A percentile compares a stretch with the other conserved stretches of the same genome.
Conservation (phyloP, 495 filamentous ascomycete species). For the Trichoderma parareesei region DNA sequence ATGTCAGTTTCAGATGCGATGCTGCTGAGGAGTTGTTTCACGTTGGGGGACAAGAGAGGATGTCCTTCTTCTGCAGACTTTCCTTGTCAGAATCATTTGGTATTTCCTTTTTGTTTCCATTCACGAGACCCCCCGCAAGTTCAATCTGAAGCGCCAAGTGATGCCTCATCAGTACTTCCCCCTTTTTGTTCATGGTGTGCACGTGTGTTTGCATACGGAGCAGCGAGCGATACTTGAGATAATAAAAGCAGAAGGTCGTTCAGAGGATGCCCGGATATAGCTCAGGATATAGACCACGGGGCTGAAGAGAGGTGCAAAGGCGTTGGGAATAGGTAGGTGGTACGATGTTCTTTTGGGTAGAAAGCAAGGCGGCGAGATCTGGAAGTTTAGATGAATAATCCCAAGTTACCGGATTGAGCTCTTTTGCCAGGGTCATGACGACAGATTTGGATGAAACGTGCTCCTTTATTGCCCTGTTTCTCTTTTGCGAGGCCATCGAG, state of each 20-base stretch:
- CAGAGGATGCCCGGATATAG: background rate
- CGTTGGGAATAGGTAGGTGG: background rate
- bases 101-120: background rate
- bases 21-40: conserved; percentile 5
- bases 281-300: background rate
- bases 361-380: no score
- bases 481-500: background rate
- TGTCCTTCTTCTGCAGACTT: background rate
- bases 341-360: no score
- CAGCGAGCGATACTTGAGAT: background rate
- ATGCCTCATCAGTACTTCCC: no score
- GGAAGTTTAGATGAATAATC: background rate
- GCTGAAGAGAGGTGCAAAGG: background rate
- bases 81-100: background rate
- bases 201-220: background rate
- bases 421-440: background rate
- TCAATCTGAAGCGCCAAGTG: no score
- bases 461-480: background rate
- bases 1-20: background rate
- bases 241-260: background rate
- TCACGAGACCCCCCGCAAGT: background rate
- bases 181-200: no score
- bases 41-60: background rate
- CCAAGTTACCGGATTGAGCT: background rate
- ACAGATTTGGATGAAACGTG: background rate